phyloP scores from a whole-genome alignment of 495 filamentous ascomycete genomes.

The Penicillium antarcticum region DNA sequence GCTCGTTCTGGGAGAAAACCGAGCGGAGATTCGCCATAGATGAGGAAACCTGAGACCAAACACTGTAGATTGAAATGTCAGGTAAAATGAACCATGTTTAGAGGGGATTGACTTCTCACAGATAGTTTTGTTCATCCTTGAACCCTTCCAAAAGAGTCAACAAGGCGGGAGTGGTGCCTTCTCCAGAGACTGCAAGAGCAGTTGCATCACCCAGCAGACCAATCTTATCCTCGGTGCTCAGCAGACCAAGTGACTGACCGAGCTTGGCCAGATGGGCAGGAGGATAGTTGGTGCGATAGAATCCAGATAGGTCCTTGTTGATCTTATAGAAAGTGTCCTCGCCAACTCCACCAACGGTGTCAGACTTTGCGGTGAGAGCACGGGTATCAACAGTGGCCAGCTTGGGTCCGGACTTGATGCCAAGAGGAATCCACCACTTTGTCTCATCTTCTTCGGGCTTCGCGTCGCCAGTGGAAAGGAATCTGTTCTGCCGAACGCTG shows the following conservation, averaged over 20 bases:
- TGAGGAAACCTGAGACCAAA: conserved; percentile 80
- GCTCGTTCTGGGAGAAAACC: conserved; percentile 58
- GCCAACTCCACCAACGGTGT: conserved; percentile 69
- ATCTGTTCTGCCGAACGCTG: conserved; percentile 77
- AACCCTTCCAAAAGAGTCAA: conserved; percentile 79
- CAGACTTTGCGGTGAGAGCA: conserved; percentile 72
- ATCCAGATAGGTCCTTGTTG: conserved; percentile 82
- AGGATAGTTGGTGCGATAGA: conserved; percentile 92
- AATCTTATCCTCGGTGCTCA: conserved; percentile 86
- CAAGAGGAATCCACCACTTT: conserved; percentile 94
- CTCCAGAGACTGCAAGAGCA: conserved; percentile 82
- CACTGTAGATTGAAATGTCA: conserved; percentile 38
- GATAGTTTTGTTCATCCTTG: conserved; percentile 73
- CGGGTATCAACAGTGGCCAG: conserved; percentile 31
- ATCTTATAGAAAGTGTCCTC: conserved; percentile 81
- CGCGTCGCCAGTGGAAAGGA: conserved; percentile 85
- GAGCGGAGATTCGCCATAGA: conserved; percentile 64
- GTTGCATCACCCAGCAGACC: conserved; percentile 88
- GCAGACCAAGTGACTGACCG: conserved; percentile 64
- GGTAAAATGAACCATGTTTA: background rate
- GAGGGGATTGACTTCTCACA: conserved; percentile 42
- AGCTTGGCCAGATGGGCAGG: conserved; percentile 73
- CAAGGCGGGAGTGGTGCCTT: conserved; percentile 74
- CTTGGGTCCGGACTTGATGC: conserved; percentile 57
- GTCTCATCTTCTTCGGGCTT: conserved; percentile 88